Evolutionary conservation across 805 yeast species (phyloP), one percentile per base, ranked within the genome.

Genomic region (Wickerhamiella brachini): DNA sequence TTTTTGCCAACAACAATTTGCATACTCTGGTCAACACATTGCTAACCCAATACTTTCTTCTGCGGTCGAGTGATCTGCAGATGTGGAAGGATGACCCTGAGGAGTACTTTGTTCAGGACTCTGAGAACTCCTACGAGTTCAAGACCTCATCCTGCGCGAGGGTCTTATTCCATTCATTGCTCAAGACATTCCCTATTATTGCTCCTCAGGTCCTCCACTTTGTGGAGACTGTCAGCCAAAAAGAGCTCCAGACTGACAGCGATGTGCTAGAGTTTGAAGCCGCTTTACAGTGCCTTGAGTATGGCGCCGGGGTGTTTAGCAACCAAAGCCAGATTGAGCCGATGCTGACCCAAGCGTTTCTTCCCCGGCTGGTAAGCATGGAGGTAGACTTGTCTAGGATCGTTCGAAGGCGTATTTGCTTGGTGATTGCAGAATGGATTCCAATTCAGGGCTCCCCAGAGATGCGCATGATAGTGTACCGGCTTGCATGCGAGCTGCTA

Each of bases 71-170:
- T 1, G 97, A 89, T 62, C 65, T 90, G 47, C 94, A 85, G 58
- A 70, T 78, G 39, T 93, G 97, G 97, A 63, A 72, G 12, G 65
- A 75, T 17, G 95, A 88, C 53, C 96, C 97, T 0, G 97, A 88
- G 63, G 96, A 87, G 64, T 93, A 95, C 86, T 80, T 85, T 20
- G 80, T 81, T 56, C 95, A 87, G 60, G 95, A 88, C 57, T 68
- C 81, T 52, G 47, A 53, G n/a, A 57, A 54, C 31, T 55, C 56
- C 29, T 87, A 85, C 80, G 97, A 89, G 62, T 86, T 71, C 63
- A 89, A 85, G 62, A 74, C 88, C 12, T 72, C 94, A 51, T 87
- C 90, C 3, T 86, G 96, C 66, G 87, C 95, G 0, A 95, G 86
- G 58, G 81, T 81, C 61, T 80, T 87, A 57, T 88, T 81, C 62